Base-by-base conservation (phyloP, 352 stramenopile genomes). In the Hyaloperonospora arabidopsidis region DNA sequence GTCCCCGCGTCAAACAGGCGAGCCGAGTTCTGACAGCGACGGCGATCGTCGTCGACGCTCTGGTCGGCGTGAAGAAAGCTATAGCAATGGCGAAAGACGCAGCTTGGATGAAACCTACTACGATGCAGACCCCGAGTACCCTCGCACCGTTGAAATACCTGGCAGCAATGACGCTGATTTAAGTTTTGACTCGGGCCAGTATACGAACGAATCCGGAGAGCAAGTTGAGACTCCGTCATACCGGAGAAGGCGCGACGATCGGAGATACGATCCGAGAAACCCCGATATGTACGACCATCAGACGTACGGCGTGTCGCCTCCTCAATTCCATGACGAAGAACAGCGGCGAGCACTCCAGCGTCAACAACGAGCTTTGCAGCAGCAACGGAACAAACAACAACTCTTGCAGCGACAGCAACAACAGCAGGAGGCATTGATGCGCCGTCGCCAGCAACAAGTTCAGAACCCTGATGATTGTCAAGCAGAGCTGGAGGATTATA, bases 321-420 rank as follows among this genome's bases (percentile, higher is more conserved):
- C 65, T 5, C 54, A 47, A 2, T 65, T 59, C 23, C 53, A 50
- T 4, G 56, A 72, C 4, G 44, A 63, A 10, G 54, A 62, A 11
- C 60, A 63, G 41, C 45, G 55, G 29, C 52, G 56, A 49, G 56
- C 60, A 6, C 40, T 69, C 7, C 65, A 69, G 40, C 65, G 61
- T 15, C 64, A 72, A 39, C 63, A 76, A n/a, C 52, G 57, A 5
- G 63, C 60, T 1, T 47, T 63, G 54, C 67, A 71, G 15, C 54
- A 65, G 35, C 62, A 57, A 22, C 56, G 63, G 29, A 59, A 63
- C 45, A 56, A 72, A 15, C 63, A 72, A 21, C 44, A 57, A 18
- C 54, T 68, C 1, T 29, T 61, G 12, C 61, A 68, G 22, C 53
- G 59, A 13, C 58, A 69, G 15, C 61, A 72, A 28, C 61, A 70